Percentiles rank a stretch among this genome's conserved stretches.
phyloP scores from a whole-genome alignment of 2,329 filamentous ascomycete genomes.

The Curvularia verruculosa region DNA sequence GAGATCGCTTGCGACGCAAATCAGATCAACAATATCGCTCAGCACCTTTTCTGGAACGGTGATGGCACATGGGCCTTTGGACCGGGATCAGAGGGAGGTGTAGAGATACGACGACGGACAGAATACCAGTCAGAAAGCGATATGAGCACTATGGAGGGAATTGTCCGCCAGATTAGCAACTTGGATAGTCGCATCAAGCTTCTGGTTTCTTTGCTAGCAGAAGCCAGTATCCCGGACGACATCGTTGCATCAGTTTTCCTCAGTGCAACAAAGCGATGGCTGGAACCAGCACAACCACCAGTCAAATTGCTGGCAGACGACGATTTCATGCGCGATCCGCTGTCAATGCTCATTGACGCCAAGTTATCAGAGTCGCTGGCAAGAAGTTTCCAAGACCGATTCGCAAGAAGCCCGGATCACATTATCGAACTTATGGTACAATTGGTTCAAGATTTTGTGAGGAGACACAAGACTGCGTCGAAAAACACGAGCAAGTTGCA shows the following conservation, averaged over 20 bases:
- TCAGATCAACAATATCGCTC: slow-evolving; percentile 58
- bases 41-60: slow-evolving; percentile 64
- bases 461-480: slow-evolving; percentile 54
- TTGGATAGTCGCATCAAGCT: slow-evolving; percentile 36
- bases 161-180: slow-evolving; percentile 66
- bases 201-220: slow-evolving; percentile 49
- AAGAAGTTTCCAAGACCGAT: slow-evolving; percentile 65
- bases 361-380: slow-evolving; percentile 71
- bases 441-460: slow-evolving; percentile 57
- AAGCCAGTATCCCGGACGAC: slow-evolving; percentile 61
- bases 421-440: slow-evolving; percentile 68
- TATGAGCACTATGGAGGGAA: slow-evolving; percentile 61
- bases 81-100: slow-evolving; percentile 52
- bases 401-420: slow-evolving; percentile 68
- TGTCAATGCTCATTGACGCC: slow-evolving; percentile 61
- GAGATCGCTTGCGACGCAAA: slow-evolving; percentile 61
- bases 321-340: slow-evolving; percentile 47
- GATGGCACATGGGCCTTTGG: slow-evolving; percentile 61
- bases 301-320: slow-evolving; percentile 37
- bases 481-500: slow-evolving; percentile 31
- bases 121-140: slow-evolving; percentile 76
- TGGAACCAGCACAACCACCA: slow-evolving; percentile 40
- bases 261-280: slow-evolving; percentile 64
- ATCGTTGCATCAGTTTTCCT: slow-evolving; percentile 66
- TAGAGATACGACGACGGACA: slow-evolving; percentile 65